Base-by-base conservation (phyloP, 768 basidiomycete species). In the Russula ochroleuca region DNA sequence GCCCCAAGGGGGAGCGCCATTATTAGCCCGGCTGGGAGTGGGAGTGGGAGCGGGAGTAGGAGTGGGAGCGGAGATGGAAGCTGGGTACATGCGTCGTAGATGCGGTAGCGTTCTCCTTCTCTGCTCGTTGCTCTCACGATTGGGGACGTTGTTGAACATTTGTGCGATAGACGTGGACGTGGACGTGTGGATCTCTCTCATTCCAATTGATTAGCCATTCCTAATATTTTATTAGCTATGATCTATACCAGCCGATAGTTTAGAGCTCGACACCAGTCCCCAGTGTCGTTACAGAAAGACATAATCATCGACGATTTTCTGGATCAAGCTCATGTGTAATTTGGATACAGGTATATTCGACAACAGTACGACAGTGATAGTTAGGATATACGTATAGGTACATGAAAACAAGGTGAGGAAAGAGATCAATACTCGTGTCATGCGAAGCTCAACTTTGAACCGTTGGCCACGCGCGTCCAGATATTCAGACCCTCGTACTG, bases 401-500 rank as follows among this genome's bases (percentile, higher is more conserved):
- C 54, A 63, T 15, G 58, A 53, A 31, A 57, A 52, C 11, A 56
- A 28, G 19, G 40, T 11, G 19, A 41, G 33, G n/a, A 52, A 58
- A 41, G 17, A 38, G 35, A 50, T 55, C 68, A 70, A 33, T 48
- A 33, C 21, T 14, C 10, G 33, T 3, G 38, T 64, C 53, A 64
- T 56, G 63, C 63, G 72, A 95, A 90, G 54, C 86, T 86, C 45
- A 98, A 75, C 72, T 91, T 90, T 1, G 90, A 84, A 58, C 85
- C 86, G 69, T 89, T 91, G 11, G 92, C 91, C n/a, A 91, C 85
- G 4, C 92, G 84, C 55, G 84, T 80, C 82, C 88, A 86, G 57
- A 95, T 82, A 59, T 89, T 84, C 67, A 95, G 78, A 52, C 86
- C 81, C 74, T 97, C 94, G 73, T 97, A 98, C 95, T 98, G 70